Evolutionary conservation across 441 rosid species (phyloP).

Genomic region (Erodium chrysanthum): DNA sequence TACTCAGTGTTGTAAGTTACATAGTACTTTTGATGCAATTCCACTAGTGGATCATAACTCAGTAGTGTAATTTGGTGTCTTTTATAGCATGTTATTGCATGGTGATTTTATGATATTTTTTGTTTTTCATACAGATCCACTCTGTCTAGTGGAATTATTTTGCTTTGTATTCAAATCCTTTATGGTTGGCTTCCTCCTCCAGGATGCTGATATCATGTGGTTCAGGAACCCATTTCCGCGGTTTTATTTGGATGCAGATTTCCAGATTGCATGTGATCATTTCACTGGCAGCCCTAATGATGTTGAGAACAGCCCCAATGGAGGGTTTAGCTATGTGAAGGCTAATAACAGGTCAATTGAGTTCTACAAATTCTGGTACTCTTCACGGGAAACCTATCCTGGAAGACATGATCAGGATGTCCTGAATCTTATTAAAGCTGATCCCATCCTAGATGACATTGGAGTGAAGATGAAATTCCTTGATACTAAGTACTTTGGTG

Average conservation of each 20-base stretch:
- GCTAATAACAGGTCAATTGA: constrained; percentile 62
- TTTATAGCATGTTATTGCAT: too few species aligned
- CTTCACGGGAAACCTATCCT: constrained; percentile 49
- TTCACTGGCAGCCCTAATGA: constrained; percentile 49
- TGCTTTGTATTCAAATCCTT: constrained; percentile 27
- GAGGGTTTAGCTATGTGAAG: constrained; percentile 65
- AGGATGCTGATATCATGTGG: constrained; percentile 98
- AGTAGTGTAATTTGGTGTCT: too few species aligned
- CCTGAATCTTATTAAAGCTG: constrained; percentile 51
- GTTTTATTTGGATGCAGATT: constrained; percentile 62
- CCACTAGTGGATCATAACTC: too few species aligned
- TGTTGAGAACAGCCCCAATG: constrained; percentile 55
- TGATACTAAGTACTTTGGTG: constrained; percentile 78
- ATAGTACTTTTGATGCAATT: too few species aligned
- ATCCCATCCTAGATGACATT: constrained; percentile 36
- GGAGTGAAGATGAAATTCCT: constrained; percentile 23
- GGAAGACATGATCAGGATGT: constrained; percentile 67
- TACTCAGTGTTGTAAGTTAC: too few species aligned
- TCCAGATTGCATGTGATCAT: constrained; percentile 81
- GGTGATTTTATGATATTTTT: too few species aligned
- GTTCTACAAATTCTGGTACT: constrained; percentile 82
- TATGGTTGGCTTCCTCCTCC: constrained; percentile 19
- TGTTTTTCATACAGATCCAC: too few species aligned
- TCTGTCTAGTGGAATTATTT: too few species aligned
- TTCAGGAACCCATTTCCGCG: constrained; percentile 78